Evolutionary conservation across 495 filamentous ascomycete genomes (phyloP), one percentile per base, ranked within the genome.

Genomic region (Trichoderma virens): DNA sequence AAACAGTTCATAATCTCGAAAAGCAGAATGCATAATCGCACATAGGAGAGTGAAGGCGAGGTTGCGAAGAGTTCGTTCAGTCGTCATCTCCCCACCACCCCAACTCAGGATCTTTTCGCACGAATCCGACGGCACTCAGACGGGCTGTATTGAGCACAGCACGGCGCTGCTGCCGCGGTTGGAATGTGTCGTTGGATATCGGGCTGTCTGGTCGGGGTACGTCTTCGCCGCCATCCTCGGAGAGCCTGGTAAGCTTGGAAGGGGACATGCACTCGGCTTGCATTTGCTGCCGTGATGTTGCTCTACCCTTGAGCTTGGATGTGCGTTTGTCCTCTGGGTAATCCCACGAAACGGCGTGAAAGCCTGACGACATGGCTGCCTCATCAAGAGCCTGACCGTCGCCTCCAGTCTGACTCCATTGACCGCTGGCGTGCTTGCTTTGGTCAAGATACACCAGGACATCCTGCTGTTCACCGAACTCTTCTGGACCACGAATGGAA

Each of bases 71-170:
- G 18, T 1, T 28, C 38, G 4, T 60, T 71, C 65, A 78, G 23
- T 76, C 73, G 30, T 73, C 73, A 59, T 76, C 74, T n/a, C 72
- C 73, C 78, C 73, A 79, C 72, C 72, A 79, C 16, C 76, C 75
- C 6, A 73, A 69, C 23, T 78, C 77, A 9, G 72, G 66, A 43
- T 64, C 70, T 23, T 70, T 65, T 34, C 71, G 71, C 1, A 68
- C 54, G 51, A 74, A 70, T n/a, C 60, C 62, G 6, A 65, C 64
- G 27, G 66, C 38, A 16, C 68, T 68, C 13, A 39, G 11, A 18
- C 51, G 51, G 13, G 51, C 62, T 9, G 35, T 23, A 16, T 18
- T 30, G 3, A 56, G 47, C 23, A 14, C 43, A 20, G 43, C 62
- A 31, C 27, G 39, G 20, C 23, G 41, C 20, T 7, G 16, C 45